phyloP scores from a whole-genome alignment of 2,329 filamentous ascomycete species.

The Ceratocystis lukuohia region DNA sequence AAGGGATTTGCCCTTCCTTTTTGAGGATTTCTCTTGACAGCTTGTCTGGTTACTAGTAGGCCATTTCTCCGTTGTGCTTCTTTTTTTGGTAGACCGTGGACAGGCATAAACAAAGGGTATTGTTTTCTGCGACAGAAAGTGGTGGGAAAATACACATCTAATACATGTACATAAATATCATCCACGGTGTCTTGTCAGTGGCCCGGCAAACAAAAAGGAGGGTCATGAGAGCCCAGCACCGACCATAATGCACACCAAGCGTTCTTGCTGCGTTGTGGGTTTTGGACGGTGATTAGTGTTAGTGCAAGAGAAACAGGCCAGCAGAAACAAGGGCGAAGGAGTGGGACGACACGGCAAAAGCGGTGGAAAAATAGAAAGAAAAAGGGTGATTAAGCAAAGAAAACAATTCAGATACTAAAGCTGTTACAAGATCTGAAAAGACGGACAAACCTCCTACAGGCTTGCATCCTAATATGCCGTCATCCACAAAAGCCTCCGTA shows the following conservation, averaged over 20 bases:
- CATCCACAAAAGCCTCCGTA: too few species aligned
- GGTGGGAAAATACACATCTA: background rate
- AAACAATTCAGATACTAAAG: background rate
- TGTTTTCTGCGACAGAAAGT: background rate
- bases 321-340: background rate
- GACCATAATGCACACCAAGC: background rate
- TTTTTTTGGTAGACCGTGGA: background rate
- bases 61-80: background rate
- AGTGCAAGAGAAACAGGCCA: background rate
- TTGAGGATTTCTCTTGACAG: too few species aligned
- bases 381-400: background rate
- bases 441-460: background rate
- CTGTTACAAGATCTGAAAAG: background rate
- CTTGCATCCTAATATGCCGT: too few species aligned
- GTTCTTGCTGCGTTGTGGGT: background rate
- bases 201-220: background rate
- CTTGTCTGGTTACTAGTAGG: too few species aligned
- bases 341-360: background rate
- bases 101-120: background rate
- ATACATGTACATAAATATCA: background rate
- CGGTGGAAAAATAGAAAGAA: background rate
- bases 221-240: background rate
- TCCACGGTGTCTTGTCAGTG: background rate
- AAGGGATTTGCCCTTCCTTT: too few species aligned
- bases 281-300: background rate